Conservation (phyloP, 805 yeast genomes). For the Jamesozyma piceae region DNA sequence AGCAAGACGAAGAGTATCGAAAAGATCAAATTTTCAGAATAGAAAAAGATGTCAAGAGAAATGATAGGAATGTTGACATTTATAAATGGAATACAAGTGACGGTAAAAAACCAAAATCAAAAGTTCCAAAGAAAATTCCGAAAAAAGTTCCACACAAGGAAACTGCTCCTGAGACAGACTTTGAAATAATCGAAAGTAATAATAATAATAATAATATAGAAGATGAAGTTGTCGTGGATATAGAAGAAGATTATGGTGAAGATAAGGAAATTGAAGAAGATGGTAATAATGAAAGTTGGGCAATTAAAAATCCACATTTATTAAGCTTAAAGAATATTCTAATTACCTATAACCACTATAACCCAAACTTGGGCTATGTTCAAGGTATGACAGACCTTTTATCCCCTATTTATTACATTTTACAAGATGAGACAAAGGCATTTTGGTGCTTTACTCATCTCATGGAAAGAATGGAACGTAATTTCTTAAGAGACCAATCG, state of each 20-base stretch:
- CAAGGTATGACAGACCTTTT: conserved; percentile 96
- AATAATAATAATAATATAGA: conserved; percentile 27
- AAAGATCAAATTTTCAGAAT: conserved; percentile 82
- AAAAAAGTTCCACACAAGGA: no score
- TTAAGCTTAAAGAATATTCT: conserved; percentile 65
- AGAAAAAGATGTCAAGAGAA: conserved; percentile 87
- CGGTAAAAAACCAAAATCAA: conserved; percentile 29
- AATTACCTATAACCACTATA: conserved; percentile 77
- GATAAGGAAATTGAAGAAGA: conserved; percentile 7
- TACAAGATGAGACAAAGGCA: conserved; percentile 64
- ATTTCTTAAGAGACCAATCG: conserved; percentile 81
- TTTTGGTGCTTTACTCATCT: conserved; percentile 84
- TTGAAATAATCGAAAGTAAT: conserved; percentile 18
- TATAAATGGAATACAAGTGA: conserved; percentile 38
- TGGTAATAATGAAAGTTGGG: conserved; percentile 35
- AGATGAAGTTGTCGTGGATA: conserved; percentile 24
- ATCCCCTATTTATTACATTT: conserved; percentile 66
- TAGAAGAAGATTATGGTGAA: conserved; percentile 27
- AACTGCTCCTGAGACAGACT: background rate
- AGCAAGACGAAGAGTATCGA: conserved; percentile 56
- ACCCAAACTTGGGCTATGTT: conserved; percentile 80
- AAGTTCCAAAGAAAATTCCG: conserved; percentile 12
- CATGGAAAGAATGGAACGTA: conserved; percentile 93
- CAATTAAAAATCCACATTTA: conserved; percentile 69
- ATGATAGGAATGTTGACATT: conserved; percentile 69